These are phyloP conservation scores for Ophiostoma populinum DNA, from an alignment of 2,329 filamentous ascomycete genomes.

Conservation along the genomic window DNA sequence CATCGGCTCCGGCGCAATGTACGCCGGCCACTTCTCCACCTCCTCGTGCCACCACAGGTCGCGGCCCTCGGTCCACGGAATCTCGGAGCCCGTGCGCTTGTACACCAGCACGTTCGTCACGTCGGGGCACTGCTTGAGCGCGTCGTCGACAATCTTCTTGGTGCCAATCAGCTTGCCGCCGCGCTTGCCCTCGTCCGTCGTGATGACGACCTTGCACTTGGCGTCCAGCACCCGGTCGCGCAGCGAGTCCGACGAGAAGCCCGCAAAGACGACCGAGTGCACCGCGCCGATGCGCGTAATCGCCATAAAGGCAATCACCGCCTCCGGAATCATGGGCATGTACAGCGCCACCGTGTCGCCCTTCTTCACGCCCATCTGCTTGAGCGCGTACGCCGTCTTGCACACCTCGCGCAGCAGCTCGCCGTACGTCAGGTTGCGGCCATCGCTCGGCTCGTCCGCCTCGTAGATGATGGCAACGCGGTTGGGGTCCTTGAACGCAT, in stretches of 20 bases:
- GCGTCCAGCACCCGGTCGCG: constrained; percentile 89
- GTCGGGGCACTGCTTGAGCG: constrained; percentile 85
- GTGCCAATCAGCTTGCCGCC: constrained; percentile 94
- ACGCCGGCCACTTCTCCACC: constrained; percentile 87
- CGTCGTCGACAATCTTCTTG: constrained; percentile 98
- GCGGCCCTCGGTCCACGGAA: constrained; percentile 76
- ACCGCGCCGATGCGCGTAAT: constrained; percentile 85
- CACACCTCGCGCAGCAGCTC: constrained; percentile 89
- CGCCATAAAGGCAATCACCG: constrained; percentile 76
- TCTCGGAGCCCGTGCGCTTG: constrained; percentile 85
- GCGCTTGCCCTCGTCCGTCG: constrained; percentile 91
- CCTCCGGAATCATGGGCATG: constrained; percentile 97
- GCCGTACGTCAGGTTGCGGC: constrained; percentile 78
- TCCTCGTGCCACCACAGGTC: constrained; percentile 99
- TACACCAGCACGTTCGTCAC: constrained; percentile 76
- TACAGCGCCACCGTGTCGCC: constrained; percentile 96
- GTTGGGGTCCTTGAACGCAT: constrained; percentile 87
- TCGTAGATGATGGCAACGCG: constrained; percentile 97
- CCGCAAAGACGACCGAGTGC: constrained; percentile 94
- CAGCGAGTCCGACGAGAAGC: constrained; percentile 91
- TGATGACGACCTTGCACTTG: constrained; percentile 84
- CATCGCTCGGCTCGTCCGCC: constrained; percentile 75
- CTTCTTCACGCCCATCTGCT: constrained; percentile 91
- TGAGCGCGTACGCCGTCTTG: constrained; percentile 70
- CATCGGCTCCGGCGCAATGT: constrained; percentile 77